Conservation (phyloP, 768 basidiomycete species). For the Lactarius trivialis region DNA sequence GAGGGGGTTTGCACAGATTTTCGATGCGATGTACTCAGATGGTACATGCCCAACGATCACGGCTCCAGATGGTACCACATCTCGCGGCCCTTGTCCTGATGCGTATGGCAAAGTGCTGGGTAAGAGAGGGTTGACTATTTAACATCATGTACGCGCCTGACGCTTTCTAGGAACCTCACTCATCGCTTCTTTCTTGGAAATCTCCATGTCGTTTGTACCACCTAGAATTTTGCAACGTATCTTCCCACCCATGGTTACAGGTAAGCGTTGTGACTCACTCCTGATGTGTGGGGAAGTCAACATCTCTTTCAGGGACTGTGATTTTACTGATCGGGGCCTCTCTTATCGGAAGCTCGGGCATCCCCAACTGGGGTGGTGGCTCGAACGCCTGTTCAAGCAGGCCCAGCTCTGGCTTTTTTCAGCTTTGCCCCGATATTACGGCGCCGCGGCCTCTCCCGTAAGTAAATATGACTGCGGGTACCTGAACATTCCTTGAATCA, state of each 20-base stretch:
- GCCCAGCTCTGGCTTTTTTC: slow-evolving; percentile 61
- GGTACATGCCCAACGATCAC: slow-evolving; percentile 66
- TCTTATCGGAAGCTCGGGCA: slow-evolving; percentile 66
- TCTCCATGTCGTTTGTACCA: slow-evolving; percentile 71
- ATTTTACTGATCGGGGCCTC: slow-evolving; percentile 76
- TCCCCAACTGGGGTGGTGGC: slow-evolving; percentile 80
- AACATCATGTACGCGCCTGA: background rate
- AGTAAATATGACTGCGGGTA: slow-evolving; percentile 24
- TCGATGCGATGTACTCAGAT: slow-evolving; percentile 68
- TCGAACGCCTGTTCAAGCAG: slow-evolving; percentile 59
- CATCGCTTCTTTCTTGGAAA: slow-evolving; percentile 74
- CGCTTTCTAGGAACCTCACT: slow-evolving; percentile 54
- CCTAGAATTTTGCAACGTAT: slow-evolving; percentile 53
- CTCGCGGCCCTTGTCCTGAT: slow-evolving; percentile 61
- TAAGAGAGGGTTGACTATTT: slow-evolving; percentile 25
- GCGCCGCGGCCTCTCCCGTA: slow-evolving; percentile 65
- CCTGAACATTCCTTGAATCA: background rate
- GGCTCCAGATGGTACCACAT: slow-evolving; percentile 51
- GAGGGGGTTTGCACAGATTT: slow-evolving; percentile 41
- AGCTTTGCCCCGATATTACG: slow-evolving; percentile 61
- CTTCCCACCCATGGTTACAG: slow-evolving; percentile 79
- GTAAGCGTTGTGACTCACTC: slow-evolving; percentile 25
- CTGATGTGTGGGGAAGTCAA: background rate
- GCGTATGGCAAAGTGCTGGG: slow-evolving; percentile 77
- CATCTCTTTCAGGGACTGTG: slow-evolving; percentile 49